Conservation (phyloP, 495 filamentous ascomycete species). For the Penicillium verhagenii region DNA sequence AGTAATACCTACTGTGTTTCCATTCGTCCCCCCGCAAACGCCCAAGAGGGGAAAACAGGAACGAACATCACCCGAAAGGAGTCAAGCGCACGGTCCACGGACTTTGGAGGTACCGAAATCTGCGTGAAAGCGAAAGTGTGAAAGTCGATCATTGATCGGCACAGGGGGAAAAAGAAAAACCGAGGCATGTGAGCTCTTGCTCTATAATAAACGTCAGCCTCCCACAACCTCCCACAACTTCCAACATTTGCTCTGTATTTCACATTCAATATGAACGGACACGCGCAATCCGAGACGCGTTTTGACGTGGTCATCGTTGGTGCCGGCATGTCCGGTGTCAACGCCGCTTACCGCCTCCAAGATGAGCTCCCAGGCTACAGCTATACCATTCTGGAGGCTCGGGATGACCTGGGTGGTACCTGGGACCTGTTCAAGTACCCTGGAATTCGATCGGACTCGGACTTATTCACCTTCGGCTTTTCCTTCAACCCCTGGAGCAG, state of each 20-base stretch:
- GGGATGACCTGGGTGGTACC: slow-evolving; percentile 62
- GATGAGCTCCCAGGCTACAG: slow-evolving; percentile 49
- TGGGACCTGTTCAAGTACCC: slow-evolving; percentile 75
- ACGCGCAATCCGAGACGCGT: slow-evolving; percentile 15
- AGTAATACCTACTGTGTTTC: too few relatives aligned
- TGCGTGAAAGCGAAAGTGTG: too few relatives aligned
- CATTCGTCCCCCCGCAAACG: too few relatives aligned
- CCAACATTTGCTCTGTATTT: neutral
- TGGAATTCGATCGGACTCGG: slow-evolving; percentile 65
- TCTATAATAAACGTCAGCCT: neutral
- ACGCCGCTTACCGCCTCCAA: slow-evolving; percentile 69
- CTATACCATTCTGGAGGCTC: slow-evolving; percentile 63
- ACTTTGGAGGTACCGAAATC: too few relatives aligned
- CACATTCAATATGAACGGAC: slow-evolving; percentile 23
- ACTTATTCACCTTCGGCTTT: slow-evolving; percentile 68
- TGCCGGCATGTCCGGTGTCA: slow-evolving; percentile 75
- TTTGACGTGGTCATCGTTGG: slow-evolving; percentile 70
- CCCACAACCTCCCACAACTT: too few relatives aligned
- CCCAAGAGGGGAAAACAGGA: too few relatives aligned
- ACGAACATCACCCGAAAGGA: too few relatives aligned
- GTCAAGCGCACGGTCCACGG: neutral
- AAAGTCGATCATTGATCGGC: neutral
- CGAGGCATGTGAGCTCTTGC: slow-evolving; percentile 29
- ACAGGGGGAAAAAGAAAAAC: slow-evolving; percentile 12
- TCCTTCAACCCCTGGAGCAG: slow-evolving; percentile 66